phyloP scores from a whole-genome alignment of 331 rosid genomes.

The Ulmus americana region DNA sequence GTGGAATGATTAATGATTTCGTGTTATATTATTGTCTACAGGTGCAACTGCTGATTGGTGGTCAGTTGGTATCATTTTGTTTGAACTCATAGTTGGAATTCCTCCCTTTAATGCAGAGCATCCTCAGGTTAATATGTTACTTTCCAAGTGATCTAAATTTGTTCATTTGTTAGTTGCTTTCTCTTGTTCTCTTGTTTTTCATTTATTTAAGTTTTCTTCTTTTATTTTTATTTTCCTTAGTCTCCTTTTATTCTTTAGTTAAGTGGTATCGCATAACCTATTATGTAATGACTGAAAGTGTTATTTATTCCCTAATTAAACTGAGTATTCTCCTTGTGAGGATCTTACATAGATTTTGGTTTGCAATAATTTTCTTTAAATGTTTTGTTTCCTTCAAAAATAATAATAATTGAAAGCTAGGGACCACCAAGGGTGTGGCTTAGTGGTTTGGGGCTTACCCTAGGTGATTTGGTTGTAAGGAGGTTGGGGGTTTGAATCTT shows the following conservation, averaged over 20 bases:
- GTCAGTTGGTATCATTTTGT: slow-evolving; percentile 97
- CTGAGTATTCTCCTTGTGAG: too few relatives aligned
- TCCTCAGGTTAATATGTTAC: slow-evolving; percentile 68
- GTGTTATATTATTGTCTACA: slow-evolving; percentile 23
- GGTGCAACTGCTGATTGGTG: slow-evolving; percentile 99
- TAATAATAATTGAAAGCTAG: too few relatives aligned
- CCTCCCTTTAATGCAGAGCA: slow-evolving; percentile 99
- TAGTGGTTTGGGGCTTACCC: too few relatives aligned
- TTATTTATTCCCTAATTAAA: too few relatives aligned
- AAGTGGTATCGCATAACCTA: too few relatives aligned
- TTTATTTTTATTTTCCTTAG: background rate
- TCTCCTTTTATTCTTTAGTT: background rate
- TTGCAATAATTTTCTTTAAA: too few relatives aligned
- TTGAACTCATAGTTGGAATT: slow-evolving; percentile 93
- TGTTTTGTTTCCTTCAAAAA: too few relatives aligned
- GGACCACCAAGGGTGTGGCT: too few relatives aligned
- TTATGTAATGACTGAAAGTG: too few relatives aligned
- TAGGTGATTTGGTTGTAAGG: too few relatives aligned
- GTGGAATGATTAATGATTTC: slow-evolving; percentile 15
- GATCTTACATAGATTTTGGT: too few relatives aligned
- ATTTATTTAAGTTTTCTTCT: background rate
- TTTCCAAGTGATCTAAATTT: background rate
- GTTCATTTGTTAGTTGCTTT: background rate
- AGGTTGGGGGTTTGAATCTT: too few relatives aligned
- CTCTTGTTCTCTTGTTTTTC: background rate